Evolutionary conservation across 2,329 filamentous ascomycete species (phyloP).

Genomic region (Sordariomycetes sp.): DNA sequence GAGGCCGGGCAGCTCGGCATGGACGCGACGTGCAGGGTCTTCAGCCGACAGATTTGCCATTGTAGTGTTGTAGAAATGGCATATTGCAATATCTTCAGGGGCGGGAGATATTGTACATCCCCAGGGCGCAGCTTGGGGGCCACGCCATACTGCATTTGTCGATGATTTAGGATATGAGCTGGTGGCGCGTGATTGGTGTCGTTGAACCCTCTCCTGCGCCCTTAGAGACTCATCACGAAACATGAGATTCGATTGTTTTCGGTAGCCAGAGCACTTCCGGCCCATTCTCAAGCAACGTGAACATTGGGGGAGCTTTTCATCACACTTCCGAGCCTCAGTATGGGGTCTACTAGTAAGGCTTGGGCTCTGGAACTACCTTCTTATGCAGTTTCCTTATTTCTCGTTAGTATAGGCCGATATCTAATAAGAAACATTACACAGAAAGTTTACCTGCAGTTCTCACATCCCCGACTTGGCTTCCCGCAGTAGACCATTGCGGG

Average conservation of each 20-base stretch:
- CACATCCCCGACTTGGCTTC: constrained; percentile 8
- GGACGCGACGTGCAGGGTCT: constrained; percentile 6
- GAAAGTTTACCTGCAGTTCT: constrained; percentile 7
- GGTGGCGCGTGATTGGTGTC: not conserved
- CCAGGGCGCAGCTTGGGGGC: not conserved
- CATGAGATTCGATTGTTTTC: constrained; percentile 5
- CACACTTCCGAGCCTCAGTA: constrained; percentile 5
- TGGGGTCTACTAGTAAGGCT: not conserved
- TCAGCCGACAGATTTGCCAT: constrained; percentile 3
- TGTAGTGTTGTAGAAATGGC: constrained; percentile 7
- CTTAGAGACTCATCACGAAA: constrained; percentile 6
- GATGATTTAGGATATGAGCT: not conserved
- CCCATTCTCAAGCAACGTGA: constrained; percentile 6
- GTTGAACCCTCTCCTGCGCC: not conserved
- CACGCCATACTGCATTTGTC: not conserved
- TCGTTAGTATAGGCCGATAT: not conserved
- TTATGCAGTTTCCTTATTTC: constrained; percentile 7
- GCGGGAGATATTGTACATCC: constrained; percentile 1
- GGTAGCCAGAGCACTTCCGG: constrained; percentile 6
- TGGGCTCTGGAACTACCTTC: not conserved
- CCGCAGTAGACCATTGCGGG: constrained; percentile 8
- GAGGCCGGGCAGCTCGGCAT: constrained; percentile 3
- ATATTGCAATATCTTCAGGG: constrained; percentile 3
- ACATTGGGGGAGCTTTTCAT: constrained; percentile 7
- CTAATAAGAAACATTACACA: not conserved